Conservation (phyloP, 257 asterid genomes). For the Prunella vulgaris region DNA sequence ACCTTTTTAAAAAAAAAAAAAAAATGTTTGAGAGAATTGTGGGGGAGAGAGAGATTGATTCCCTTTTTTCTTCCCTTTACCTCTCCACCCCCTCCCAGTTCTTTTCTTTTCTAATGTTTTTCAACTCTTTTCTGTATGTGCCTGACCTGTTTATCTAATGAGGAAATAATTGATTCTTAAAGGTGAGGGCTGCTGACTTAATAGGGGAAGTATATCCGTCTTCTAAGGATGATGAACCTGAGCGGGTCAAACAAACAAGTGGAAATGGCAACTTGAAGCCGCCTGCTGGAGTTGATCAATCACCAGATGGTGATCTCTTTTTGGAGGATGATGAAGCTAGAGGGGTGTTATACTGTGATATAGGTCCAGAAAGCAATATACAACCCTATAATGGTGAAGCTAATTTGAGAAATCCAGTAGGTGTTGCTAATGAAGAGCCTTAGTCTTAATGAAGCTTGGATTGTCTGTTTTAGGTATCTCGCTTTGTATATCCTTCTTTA, state of each 20-base stretch:
- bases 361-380: slow-evolving; percentile 18
- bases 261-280: slow-evolving; percentile 23
- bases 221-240: slow-evolving; percentile 17
- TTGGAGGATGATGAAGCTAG: slow-evolving; percentile 40
- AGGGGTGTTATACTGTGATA: slow-evolving; percentile 47
- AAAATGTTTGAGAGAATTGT: background rate
- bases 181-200: slow-evolving; percentile 79
- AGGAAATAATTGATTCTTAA: slow-evolving; percentile 5
- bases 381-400: slow-evolving; percentile 23
- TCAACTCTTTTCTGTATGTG: background rate
- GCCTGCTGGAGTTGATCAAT: slow-evolving; percentile 8
- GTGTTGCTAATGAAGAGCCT: slow-evolving; percentile 30
- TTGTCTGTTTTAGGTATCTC: slow-evolving; percentile 6
- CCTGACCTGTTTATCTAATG: background rate
- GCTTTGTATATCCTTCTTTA: background rate
- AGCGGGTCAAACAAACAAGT: slow-evolving; percentile 26
- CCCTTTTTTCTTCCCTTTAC: background rate
- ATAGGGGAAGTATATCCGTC: slow-evolving; percentile 30
- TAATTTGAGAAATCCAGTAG: slow-evolving; percentile 25
- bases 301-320: background rate
- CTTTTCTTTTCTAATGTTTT: background rate
- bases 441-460: slow-evolving; percentile 7
- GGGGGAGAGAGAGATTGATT: background rate
- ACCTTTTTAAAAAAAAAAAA: background rate
- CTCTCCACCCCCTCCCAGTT: background rate